Percentiles rank a stretch among this genome's conserved stretches.
Conservation (phyloP, 176 grass and related monocot species). For the Raddia distichophylla region DNA sequence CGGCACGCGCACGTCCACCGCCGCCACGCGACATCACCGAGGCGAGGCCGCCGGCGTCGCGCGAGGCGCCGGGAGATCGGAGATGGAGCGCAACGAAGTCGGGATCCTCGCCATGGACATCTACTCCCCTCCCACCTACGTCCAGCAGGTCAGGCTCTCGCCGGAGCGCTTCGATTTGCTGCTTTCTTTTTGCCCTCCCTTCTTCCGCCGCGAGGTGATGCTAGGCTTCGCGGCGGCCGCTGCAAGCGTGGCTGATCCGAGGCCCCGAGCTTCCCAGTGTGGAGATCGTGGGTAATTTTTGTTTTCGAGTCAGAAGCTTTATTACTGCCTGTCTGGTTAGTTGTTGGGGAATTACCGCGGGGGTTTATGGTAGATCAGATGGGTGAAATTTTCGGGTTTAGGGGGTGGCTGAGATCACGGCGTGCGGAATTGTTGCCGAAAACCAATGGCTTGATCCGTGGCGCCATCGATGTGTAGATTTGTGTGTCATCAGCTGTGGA, state of each 20-base stretch:
- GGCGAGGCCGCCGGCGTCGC: conserved; percentile 2
- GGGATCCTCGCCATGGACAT: conserved; percentile 96
- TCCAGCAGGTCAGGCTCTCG: conserved; percentile 57
- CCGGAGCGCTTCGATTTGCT: not conserved
- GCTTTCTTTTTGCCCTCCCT: not conserved
- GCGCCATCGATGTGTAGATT: not conserved
- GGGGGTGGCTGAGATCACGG: not conserved
- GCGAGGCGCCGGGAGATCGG: conserved; percentile 7
- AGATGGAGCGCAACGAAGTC: conserved; percentile 74
- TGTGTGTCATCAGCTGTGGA: not conserved
- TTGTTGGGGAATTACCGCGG: not conserved
- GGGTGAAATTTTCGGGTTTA: not conserved
- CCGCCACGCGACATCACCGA: not conserved
- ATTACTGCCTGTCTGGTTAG: not conserved
- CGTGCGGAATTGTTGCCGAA: not conserved
- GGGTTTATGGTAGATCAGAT: conserved; percentile 9
- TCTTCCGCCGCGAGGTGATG: not conserved
- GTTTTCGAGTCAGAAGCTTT: not conserved
- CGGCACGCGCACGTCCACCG: too few relatives aligned
- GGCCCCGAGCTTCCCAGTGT: not conserved
- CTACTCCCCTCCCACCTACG: conserved; percentile 86
- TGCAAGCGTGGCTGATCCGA: conserved; percentile 17
- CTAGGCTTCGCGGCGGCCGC: not conserved
- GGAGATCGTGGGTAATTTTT: not conserved
- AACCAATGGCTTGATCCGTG: not conserved